phyloP scores from a whole-genome alignment of 1,139 yeast species.

The Blastobotrys arbuscula region DNA sequence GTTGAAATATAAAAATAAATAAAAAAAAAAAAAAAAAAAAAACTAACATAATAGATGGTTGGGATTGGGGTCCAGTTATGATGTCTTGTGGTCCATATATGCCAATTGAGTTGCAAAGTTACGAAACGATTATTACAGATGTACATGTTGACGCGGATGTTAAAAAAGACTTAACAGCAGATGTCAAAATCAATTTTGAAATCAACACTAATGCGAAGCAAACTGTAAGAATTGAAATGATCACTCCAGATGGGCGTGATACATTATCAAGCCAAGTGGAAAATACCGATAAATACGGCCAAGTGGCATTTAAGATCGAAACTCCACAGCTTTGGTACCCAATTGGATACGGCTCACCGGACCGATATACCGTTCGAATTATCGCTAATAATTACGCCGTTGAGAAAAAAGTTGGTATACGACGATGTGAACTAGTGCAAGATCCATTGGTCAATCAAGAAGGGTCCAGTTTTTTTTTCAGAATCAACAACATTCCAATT shows the following conservation, averaged over 20 bases:
- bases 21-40: too few relatives aligned
- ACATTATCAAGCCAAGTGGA: slow-evolving; percentile 6
- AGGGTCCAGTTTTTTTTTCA: slow-evolving; percentile 42
- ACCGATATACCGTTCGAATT: slow-evolving; percentile 31
- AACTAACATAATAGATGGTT: slow-evolving; percentile 33
- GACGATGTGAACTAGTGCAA: slow-evolving; percentile 40
- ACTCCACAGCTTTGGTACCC: slow-evolving; percentile 43
- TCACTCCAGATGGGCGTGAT: slow-evolving; percentile 16
- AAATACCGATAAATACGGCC: neutral
- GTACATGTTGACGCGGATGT: slow-evolving; percentile 26
- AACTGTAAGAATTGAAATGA: slow-evolving; percentile 16
- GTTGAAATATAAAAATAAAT: neutral
- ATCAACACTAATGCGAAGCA: slow-evolving; percentile 10
- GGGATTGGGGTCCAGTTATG: slow-evolving; percentile 55
- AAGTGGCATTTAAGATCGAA: slow-evolving; percentile 16
- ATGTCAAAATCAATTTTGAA: slow-evolving; percentile 18
- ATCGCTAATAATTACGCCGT: slow-evolving; percentile 14
- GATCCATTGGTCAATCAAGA: slow-evolving; percentile 31
- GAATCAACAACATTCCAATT: slow-evolving; percentile 38
- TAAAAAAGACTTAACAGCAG: slow-evolving; percentile 20
- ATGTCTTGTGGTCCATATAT: slow-evolving; percentile 46
- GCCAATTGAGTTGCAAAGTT: slow-evolving; percentile 37
- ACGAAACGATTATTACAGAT: slow-evolving; percentile 22
- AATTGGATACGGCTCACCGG: slow-evolving; percentile 37
- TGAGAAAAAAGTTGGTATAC: slow-evolving; percentile 31